A percentile compares a stretch with the other conserved stretches of the same genome.
phyloP scores from a whole-genome alignment of 768 basidiomycete genomes.

The Galerina sulciceps region DNA sequence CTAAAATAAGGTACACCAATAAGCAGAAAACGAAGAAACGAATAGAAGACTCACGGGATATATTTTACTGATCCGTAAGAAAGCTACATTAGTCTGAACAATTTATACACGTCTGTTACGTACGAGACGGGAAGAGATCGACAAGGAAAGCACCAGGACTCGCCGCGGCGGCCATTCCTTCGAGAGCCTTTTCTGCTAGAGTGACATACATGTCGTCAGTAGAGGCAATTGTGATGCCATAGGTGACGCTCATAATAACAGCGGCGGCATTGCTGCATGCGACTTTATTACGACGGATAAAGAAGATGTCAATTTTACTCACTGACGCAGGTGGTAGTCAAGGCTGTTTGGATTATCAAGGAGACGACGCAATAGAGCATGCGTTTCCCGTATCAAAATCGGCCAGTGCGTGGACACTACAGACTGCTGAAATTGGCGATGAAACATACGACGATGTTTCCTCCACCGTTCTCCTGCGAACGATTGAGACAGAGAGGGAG shows the following conservation, averaged over 20 bases:
- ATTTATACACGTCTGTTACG: constrained; percentile 26
- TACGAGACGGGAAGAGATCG: constrained; percentile 28
- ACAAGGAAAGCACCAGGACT: constrained; percentile 60
- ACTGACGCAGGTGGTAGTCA: constrained; percentile 55
- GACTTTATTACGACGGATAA: neutral
- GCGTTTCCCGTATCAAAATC: constrained; percentile 48
- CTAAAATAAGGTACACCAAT: constrained; percentile 20
- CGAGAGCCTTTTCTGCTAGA: constrained; percentile 55
- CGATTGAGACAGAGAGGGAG: neutral
- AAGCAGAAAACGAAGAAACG: neutral
- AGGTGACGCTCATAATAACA: constrained; percentile 56
- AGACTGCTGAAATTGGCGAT: constrained; percentile 52
- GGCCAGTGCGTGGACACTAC: constrained; percentile 45
- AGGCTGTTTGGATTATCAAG: constrained; percentile 46
- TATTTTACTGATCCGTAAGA: constrained; percentile 43
- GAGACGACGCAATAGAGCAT: constrained; percentile 47
- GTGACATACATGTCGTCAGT: constrained; percentile 50
- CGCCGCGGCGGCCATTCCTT: constrained; percentile 53
- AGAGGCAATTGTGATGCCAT: constrained; percentile 50
- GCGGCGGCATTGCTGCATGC: constrained; percentile 49
- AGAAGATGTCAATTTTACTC: constrained; percentile 18
- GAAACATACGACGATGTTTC: constrained; percentile 55
- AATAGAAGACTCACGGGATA: constrained; percentile 39
- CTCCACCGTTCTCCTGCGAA: constrained; percentile 53
- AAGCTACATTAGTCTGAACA: constrained; percentile 15